phyloP scores from a whole-genome alignment of 202 grass and related monocot genomes.

The Bolboschoenoplectus hybrid region DNA sequence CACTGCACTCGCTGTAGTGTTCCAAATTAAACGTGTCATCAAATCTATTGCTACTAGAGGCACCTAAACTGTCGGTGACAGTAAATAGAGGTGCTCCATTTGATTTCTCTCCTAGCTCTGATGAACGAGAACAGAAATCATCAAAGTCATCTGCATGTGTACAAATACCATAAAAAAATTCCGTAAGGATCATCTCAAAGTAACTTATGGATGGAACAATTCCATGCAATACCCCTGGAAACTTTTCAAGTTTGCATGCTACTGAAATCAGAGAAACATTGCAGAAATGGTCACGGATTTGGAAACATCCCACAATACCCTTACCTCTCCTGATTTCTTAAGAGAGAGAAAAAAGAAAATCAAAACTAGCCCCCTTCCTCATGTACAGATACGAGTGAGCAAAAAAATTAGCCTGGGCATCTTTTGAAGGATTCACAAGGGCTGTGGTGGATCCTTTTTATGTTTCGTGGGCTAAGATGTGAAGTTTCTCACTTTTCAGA shows the following conservation, averaged over 20 bases:
- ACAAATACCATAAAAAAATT: not conserved
- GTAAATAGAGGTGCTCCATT: slow-evolving; percentile 89
- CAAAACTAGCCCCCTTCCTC: not conserved
- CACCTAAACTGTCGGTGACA: slow-evolving; percentile 48
- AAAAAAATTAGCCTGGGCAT: not conserved
- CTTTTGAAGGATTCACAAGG: slow-evolving; percentile 13
- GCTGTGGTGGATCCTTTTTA: not conserved
- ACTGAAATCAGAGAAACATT: not conserved
- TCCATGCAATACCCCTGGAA: not conserved
- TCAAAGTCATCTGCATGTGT: slow-evolving; percentile 65
- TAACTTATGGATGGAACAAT: too few species aligned
- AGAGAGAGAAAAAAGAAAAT: not conserved
- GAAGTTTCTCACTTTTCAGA: slow-evolving; percentile 7
- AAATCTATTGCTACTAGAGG: slow-evolving; percentile 36
- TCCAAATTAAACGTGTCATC: slow-evolving; percentile 40
- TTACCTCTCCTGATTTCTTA: not conserved
- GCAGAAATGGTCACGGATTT: not conserved
- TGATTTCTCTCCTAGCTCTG: slow-evolving; percentile 61
- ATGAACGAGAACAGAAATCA: slow-evolving; percentile 79
- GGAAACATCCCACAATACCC: not conserved
- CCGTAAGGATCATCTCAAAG: not conserved
- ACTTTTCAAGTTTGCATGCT: not conserved
- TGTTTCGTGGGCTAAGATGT: not conserved
- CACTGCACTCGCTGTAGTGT: slow-evolving; percentile 43
- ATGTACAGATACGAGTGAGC: not conserved